Base-by-base conservation (phyloP, 2,329 filamentous ascomycete species). In the Aspergillus ochraceoroseus region DNA sequence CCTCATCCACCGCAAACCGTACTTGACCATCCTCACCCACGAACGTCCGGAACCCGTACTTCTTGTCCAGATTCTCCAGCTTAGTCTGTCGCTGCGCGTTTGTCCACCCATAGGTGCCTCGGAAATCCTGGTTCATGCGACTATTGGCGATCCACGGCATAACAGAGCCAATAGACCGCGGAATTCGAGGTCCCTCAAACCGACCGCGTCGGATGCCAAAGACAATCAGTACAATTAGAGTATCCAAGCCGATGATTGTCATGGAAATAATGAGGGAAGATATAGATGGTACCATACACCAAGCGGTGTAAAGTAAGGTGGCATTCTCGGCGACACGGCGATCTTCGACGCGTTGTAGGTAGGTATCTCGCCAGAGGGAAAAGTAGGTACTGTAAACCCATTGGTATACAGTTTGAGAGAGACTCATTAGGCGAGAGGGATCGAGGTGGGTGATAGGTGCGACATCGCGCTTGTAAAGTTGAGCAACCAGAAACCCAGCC, bases 311-410 rank as follows among this genome's bases (percentile, higher is more conserved):
- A 33, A 58, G 58, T 5, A 59, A 44, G 2, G 57, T 61, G 5
- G 52, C 49, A 18, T 62, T 55, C 5, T 40, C 36, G 1, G 57
- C 60, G 2, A 25, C 14, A 2, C 47, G 19, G 0, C 50, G 49
- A 1, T 53, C n/a, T 6, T 41, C 13, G 6, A 62, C 38, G 3
- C 52, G 50, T 18, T 59, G 38, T 0, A 63, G 57, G 27, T 63
- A 63, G 13, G 56, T 55, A 5, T 56, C 47, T 5, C 54, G 54
- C 59, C 59, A 63, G n/a, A 62, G 48, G 1, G 59, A 58, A 32
- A 63, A 62, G 32, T 63, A 63, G 8, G 60, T 62, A 30, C 55
- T 55, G 33, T 61, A 63, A 1, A 62, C 60, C 59, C 59, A 63
- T 36, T 60, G 56, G 27, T 62, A 63, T 5, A 63, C 58, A 3